phyloP scores from a whole-genome alignment of 2,329 filamentous ascomycete genomes.

The Microdochium nivale region DNA sequence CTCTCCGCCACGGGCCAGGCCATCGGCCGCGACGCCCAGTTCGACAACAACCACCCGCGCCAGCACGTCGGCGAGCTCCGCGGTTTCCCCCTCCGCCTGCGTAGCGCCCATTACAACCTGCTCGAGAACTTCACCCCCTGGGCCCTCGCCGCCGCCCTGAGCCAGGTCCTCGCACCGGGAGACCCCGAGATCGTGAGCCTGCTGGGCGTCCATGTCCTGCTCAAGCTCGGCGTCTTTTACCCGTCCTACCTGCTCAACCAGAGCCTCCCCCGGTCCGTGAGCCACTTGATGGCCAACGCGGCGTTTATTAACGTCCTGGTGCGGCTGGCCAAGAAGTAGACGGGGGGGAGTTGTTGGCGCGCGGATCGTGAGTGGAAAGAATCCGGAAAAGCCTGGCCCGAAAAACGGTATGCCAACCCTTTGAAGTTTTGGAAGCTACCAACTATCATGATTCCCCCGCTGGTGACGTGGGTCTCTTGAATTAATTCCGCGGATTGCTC shows the following conservation, averaged over 20 bases:
- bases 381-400: too few species aligned
- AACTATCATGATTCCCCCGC: too few species aligned
- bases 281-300: neutral
- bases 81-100: conserved; percentile 3
- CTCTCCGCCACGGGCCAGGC: conserved; percentile 4
- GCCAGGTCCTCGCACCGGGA: conserved; percentile 2
- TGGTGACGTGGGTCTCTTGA: too few species aligned
- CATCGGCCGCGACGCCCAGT: conserved; percentile 1
- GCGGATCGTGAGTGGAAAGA: too few species aligned
- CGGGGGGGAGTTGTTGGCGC: neutral
- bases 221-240: conserved; percentile 4
- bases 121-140: conserved; percentile 4
- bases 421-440: too few species aligned
- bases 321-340: neutral
- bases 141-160: conserved; percentile 3
- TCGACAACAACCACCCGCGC: conserved; percentile 3
- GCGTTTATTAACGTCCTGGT: neutral
- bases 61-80: conserved; percentile 2
- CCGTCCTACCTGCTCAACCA: conserved; percentile 1
- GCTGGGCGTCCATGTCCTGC: conserved; percentile 3
- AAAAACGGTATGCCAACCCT: too few species aligned
- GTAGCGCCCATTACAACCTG: conserved; percentile 4
- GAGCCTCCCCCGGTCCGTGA: neutral
- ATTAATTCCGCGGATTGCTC: too few species aligned
- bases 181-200: conserved; percentile 2